Evolutionary conservation across 2,329 filamentous ascomycete species (phyloP).

Genomic region (Colletotrichum lupini): DNA sequence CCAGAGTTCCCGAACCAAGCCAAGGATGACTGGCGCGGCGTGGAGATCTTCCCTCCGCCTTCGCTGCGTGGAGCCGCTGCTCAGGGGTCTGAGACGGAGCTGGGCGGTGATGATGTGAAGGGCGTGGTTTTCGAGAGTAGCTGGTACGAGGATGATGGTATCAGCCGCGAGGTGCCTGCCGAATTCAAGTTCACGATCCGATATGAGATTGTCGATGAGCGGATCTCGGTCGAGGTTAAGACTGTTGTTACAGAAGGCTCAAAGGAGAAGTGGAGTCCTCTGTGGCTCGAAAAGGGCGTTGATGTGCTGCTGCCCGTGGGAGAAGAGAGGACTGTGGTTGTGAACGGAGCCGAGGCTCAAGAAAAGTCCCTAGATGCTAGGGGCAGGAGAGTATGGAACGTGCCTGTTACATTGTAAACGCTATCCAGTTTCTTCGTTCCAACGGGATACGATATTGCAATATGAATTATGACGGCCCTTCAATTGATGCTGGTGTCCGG

Average conservation of each 20-base stretch:
- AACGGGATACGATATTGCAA: too few species aligned
- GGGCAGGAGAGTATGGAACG: conserved; percentile 23
- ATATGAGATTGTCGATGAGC: conserved; percentile 11
- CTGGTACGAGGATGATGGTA: conserved; percentile 54
- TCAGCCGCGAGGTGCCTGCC: conserved; percentile 35
- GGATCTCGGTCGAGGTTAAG: conserved; percentile 8
- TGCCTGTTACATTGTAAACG: conserved; percentile 1
- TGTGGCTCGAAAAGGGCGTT: conserved; percentile 21
- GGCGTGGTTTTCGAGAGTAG: conserved; percentile 42
- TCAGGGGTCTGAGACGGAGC: conserved; percentile 8
- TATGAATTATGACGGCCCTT: too few species aligned
- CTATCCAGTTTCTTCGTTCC: too few species aligned
- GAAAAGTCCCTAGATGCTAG: conserved; percentile 19
- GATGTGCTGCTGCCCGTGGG: conserved; percentile 25
- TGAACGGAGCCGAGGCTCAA: neutral
- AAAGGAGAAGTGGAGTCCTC: conserved; percentile 12
- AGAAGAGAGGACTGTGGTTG: conserved; percentile 17
- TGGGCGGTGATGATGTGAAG: neutral
- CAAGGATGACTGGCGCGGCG: conserved; percentile 53
- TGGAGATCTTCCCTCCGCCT: conserved; percentile 55
- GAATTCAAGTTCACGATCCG: conserved; percentile 25
- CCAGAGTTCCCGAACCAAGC: conserved; percentile 51
- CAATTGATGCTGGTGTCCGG: too few species aligned
- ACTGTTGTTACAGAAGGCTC: neutral
- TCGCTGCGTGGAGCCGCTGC: conserved; percentile 19